Evolutionary conservation across 2,329 filamentous ascomycete species (phyloP), one percentile per base, ranked within the genome.

Genomic region (Aspergillus sp.): DNA sequence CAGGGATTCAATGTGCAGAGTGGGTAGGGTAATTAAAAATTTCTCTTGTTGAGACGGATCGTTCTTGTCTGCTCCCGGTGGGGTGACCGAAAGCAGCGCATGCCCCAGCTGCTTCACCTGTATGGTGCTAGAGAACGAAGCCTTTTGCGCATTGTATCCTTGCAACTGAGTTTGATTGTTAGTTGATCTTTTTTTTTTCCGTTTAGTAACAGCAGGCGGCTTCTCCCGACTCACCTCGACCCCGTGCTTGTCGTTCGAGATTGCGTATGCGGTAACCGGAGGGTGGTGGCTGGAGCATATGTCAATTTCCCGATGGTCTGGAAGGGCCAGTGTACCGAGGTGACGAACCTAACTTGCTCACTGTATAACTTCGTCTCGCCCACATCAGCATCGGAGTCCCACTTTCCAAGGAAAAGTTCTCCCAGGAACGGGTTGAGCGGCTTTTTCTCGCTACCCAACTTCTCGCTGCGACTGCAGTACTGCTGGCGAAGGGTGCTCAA

Each of bases 101-200:
- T 96, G 90, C 32, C 91, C 91, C 58, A 94, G 85, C 73, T 95
- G 89, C 77, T 94, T 95, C 64, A 98, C 86, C 62, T 91, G 86
- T 68, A 97, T 96, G 41, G 91, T 95, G 58, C 86, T 85, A 53
- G 86, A 88, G 71, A 98, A 96, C 13, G 89, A 94, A 3, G 91
- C 90, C 69, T 95, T 97, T 66, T 97, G 93, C 13, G 88, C 91
- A 63, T 97, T 96, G 74, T 95, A 96, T 46, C 91, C 91, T 73
- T 83, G 76, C 19, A 85, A 67, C 59, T 74, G 57, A 17, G 30
- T n/a, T 35, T 35, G 33, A 35, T 9, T n/a, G n/a, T 17, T 17
- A 17, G 33, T 17, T 35, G 15, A 17, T 17, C 19, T 44, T 15
- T 37, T 12, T 10, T 13, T 15, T 9, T 20, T 15, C 12, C 19